Base-by-base conservation (phyloP, 2,329 filamentous ascomycete genomes). In the Clonostachys rhizophaga region DNA sequence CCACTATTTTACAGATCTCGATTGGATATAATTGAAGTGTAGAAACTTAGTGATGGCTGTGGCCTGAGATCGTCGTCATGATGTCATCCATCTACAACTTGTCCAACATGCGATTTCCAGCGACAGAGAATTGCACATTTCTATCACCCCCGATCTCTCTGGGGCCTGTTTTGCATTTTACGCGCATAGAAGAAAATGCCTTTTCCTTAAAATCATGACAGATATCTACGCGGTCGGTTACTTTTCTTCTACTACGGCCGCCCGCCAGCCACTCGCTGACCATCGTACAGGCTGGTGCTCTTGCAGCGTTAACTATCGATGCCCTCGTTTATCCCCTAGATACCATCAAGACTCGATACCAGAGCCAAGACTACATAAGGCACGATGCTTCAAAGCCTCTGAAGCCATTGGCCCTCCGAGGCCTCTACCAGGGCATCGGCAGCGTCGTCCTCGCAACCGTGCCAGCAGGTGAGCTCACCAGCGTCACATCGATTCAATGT, bases 251-350 rank as follows among this genome's bases (percentile, higher is more conserved):
- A 42, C n/a, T 13, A 11, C 5, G 9, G 6, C 14, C 12, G 16
- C 20, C 35, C 10, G 12, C 18, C 3, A n/a, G 17, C 33, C 13
- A 33, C 13, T 11, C 24, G 11, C 20, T 34, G 43, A 42, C 17
- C 37, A 33, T 7, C 34, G 30, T 7, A 39, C 49, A 94, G 88
- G 89, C 91, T 42, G 91, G 91, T 47, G 90, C 89, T 46, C 78
- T 87, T 46, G 91, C 91, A 52, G 91, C 90, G 24, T 90, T 95
- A 62, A 86, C 86, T 2, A 87, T 96, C 48, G 90, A 96, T 64
- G 72, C 95, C 43, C 73, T 95, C 14, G 81, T 96, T 35, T 95
- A 94, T 58, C 91, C 91, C 0, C 74, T 96, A 14, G 91, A 96
- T 62, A 96, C 91, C 0, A 74, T 96, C 58, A 96, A 96, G 63